Evolutionary conservation across 495 filamentous ascomycete species (phyloP).

Genomic region (Aspergillus carlsbadensis): DNA sequence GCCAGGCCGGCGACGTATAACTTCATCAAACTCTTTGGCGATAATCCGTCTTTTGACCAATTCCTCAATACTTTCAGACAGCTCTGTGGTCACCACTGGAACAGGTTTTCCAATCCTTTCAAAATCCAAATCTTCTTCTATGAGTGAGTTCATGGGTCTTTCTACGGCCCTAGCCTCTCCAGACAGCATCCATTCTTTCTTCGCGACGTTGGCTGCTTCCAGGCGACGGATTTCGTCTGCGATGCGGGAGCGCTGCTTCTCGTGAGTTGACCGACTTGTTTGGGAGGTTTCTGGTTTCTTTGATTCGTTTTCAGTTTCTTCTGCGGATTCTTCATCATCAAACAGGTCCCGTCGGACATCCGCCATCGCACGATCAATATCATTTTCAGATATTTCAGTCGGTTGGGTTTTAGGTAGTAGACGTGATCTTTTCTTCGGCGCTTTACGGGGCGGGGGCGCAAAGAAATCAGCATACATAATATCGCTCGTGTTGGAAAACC

Average conservation of each 20-base stretch:
- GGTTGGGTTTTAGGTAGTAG: conserved; percentile 53
- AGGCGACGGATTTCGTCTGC: conserved; percentile 87
- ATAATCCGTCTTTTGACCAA: conserved; percentile 93
- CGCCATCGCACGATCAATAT: conserved; percentile 83
- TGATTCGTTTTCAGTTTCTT: conserved; percentile 45
- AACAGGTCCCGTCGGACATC: conserved; percentile 91
- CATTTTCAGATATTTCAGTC: conserved; percentile 47
- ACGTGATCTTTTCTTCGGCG: conserved; percentile 47
- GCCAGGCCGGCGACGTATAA: conserved; percentile 77
- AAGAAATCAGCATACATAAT: conserved; percentile 91
- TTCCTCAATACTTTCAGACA: conserved; percentile 88
- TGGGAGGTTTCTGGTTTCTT: conserved; percentile 44
- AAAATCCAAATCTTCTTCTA: conserved; percentile 95
- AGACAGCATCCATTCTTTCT: conserved; percentile 85
- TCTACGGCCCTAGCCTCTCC: conserved; percentile 84
- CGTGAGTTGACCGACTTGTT: conserved; percentile 71
- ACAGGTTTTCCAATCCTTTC: conserved; percentile 95
- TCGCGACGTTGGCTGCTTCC: conserved; percentile 85
- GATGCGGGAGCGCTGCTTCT: conserved; percentile 80
- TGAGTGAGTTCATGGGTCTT: conserved; percentile 83
- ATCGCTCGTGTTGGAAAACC: conserved; percentile 73
- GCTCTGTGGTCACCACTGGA: conserved; percentile 89
- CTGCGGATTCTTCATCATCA: conserved; percentile 65
- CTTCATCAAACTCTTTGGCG: conserved; percentile 88
- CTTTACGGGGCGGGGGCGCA: conserved; percentile 74